Evolutionary conservation across 2,329 filamentous ascomycete genomes (phyloP).

Genomic region (Arthrinium puccinioides): DNA sequence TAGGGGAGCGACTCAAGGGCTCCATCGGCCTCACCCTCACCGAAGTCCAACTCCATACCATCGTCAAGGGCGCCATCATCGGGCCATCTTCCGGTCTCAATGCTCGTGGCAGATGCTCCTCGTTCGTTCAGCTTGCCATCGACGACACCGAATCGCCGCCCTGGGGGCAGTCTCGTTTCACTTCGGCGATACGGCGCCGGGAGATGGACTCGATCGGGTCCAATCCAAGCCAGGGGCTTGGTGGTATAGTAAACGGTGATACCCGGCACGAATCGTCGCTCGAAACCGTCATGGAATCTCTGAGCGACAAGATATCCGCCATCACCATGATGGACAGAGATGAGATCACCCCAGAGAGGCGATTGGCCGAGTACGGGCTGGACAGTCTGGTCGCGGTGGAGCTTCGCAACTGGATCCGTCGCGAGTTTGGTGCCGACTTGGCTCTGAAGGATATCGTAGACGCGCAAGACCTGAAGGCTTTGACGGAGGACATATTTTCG

Average conservation of each 20-base stretch:
- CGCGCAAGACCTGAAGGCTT: neutral
- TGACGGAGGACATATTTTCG: neutral
- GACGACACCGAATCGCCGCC: neutral
- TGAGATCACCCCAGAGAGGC: neutral
- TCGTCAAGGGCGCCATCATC: neutral
- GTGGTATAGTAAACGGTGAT: neutral
- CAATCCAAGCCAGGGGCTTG: neutral
- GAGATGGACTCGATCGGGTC: neutral
- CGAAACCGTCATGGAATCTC: neutral
- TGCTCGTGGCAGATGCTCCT: neutral
- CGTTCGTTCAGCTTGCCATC: neutral
- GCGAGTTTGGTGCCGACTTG: neutral
- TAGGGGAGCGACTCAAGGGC: constrained; percentile 1
- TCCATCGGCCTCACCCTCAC: neutral
- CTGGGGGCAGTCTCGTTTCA: neutral
- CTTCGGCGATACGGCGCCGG: neutral
- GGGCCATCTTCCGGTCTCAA: neutral
- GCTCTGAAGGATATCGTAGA: neutral
- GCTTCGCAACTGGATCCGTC: constrained; percentile 4
- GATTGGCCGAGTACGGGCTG: neutral
- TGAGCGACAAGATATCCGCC: constrained; percentile 1
- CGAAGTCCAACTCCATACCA: neutral
- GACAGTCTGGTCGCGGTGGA: constrained; percentile 4
- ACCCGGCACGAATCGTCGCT: neutral
- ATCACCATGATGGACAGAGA: constrained; percentile 3